A percentile compares a stretch with the other conserved stretches of the same genome.
These are phyloP conservation scores for Pyrus communis DNA, from an alignment of 306 rosid genomes.

Conservation along the genomic window DNA sequence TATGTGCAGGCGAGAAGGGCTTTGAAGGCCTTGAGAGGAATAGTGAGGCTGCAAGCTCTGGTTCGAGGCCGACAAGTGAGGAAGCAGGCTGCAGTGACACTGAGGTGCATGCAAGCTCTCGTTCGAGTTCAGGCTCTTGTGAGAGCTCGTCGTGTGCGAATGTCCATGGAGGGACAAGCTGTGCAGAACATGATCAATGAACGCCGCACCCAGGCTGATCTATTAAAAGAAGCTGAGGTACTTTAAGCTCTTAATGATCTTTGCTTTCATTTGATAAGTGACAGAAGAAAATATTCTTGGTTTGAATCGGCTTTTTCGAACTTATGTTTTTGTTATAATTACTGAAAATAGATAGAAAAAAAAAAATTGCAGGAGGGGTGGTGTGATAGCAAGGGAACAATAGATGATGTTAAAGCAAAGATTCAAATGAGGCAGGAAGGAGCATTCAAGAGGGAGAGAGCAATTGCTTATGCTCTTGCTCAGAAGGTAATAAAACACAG, in stretches of 20 bases:
- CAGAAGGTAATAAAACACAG: conserved; percentile 56
- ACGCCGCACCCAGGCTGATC: conserved; percentile 57
- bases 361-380: conserved; percentile 68
- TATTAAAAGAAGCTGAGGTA: conserved; percentile 91
- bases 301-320: background rate
- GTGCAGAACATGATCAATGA: conserved; percentile 71
- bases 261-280: background rate
- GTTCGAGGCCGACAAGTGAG: conserved; percentile 91
- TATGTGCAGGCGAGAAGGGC: conserved; percentile 88
- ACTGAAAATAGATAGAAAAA: too few relatives aligned
- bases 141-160: conserved; percentile 86
- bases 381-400: conserved; percentile 89
- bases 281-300: background rate
- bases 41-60: conserved; percentile 96
- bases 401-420: conserved; percentile 67
- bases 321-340: background rate
- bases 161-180: conserved; percentile 89
- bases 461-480: conserved; percentile 82
- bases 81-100: conserved; percentile 94
- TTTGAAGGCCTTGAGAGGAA: conserved; percentile 85
- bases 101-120: conserved; percentile 96
- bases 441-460: conserved; percentile 92
- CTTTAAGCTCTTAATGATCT: background rate
- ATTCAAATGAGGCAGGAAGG: conserved; percentile 90
- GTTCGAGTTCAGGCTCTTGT: conserved; percentile 97